Evolutionary conservation across 371 early-diverging fungal species (phyloP), one percentile per base, ranked within the genome.

Genomic region (Mortierella sp.): DNA sequence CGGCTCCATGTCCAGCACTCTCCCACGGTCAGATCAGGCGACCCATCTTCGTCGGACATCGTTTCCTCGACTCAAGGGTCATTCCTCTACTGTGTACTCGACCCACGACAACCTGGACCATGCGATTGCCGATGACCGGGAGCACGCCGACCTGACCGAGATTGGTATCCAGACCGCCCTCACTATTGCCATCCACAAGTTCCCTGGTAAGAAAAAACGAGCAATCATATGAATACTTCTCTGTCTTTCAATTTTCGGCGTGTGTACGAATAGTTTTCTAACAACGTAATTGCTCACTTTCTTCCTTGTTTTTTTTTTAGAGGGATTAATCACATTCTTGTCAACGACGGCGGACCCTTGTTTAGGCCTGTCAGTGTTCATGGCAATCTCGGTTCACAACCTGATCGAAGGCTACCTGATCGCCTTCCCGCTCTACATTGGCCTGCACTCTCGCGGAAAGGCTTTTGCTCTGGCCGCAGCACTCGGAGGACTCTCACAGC

Each of bases 341-440:
- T 92, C 94, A 4, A 89, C 92, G 26, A 86, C 90, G 67, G 90
- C 91, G 22, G 92, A 93, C 26, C 85, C 89, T 19, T 80, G 88
- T 58, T 85, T 95, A 11, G 95, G 96, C 7, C 68, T 92, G 5
- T 90, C 90, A n/a, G 92, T 96, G 41, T 91, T 93, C 24, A 87
- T 89, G 43, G 94, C 94, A 16, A 92, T 96, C 72, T 88, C 91
- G 0, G 89, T 94, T 22, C 96, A 96, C 81, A 96, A 96, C 78
- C 79, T 95, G 29, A 94, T 94, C 40, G 96, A 96, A 70, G 96
- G 96, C 0, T 87, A 95, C 64, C 87, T 93, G 86, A 93, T 96
- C 41, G 92, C 95, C 0, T 76, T 95, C 65, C 95, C 96, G 0
- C 84, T 96, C 19, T 94, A 89, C 73, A 86, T 92, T 50, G 92